Conservation (phyloP, 108 stramenopile species). For the Nannochloropsis granulata region DNA sequence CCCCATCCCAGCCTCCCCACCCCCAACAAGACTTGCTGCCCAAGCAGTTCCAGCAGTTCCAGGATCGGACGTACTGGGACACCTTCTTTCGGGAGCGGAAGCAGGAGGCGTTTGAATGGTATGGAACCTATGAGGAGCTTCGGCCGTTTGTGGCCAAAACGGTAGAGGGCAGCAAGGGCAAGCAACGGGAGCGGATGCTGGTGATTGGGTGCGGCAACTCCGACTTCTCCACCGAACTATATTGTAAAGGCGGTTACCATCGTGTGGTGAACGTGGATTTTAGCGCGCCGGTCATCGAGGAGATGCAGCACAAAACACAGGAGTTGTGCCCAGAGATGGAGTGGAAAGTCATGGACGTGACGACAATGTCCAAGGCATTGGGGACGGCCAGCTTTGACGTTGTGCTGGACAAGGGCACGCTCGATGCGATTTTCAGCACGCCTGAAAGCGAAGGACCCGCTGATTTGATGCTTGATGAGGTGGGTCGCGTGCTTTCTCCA, state of each 20-base stretch:
- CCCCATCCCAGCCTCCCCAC: background rate
- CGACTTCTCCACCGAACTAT: background rate
- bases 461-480: background rate
- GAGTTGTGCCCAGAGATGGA: background rate
- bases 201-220: background rate
- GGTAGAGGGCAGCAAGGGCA: background rate
- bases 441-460: background rate
- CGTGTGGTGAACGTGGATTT: background rate
- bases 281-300: background rate
- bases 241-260: background rate
- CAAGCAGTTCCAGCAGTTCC: background rate
- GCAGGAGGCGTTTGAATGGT: background rate
- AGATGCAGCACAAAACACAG: background rate
- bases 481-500: background rate
- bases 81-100: background rate
- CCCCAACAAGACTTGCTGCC: background rate
- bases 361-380: background rate
- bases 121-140: background rate
- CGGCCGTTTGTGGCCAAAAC: background rate
- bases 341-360: constrained; percentile 1
- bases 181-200: background rate
- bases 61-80: background rate
- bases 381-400: background rate
- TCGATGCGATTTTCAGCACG: background rate
- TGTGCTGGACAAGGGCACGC: background rate